These are phyloP conservation scores for Boletales sp. DNA, from an alignment of 768 basidiomycete genomes.

Conservation along the genomic window DNA sequence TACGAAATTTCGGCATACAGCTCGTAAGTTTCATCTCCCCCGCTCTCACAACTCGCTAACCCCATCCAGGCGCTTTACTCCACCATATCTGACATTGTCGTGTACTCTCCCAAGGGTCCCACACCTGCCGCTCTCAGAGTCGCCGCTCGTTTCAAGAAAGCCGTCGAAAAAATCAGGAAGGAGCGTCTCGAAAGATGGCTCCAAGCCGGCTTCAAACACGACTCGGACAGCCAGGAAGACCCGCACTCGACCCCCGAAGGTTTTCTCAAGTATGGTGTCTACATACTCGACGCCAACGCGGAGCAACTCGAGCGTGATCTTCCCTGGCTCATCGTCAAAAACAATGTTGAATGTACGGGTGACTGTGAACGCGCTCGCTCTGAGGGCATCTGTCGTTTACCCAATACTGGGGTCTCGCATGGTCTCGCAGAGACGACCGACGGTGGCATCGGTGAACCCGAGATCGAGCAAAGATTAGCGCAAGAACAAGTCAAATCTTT, in stretches of 20 bases:
- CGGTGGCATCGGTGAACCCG: slow-evolving; percentile 20
- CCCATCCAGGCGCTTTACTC: slow-evolving; percentile 71
- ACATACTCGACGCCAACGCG: slow-evolving; percentile 29
- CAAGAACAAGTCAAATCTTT: background rate
- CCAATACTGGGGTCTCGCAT: slow-evolving; percentile 3
- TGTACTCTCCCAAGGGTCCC: slow-evolving; percentile 75
- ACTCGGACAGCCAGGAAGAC: slow-evolving; percentile 7
- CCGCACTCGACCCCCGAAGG: slow-evolving; percentile 22
- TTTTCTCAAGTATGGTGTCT: slow-evolving; percentile 30
- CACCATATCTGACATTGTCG: slow-evolving; percentile 83
- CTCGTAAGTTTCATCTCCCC: slow-evolving; percentile 51
- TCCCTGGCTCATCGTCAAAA: slow-evolving; percentile 27
- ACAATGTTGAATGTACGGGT: slow-evolving; percentile 24
- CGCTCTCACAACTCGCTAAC: slow-evolving; percentile 2
- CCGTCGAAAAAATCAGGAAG: slow-evolving; percentile 53
- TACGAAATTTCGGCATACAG: slow-evolving; percentile 88
- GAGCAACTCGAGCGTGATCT: slow-evolving; percentile 25
- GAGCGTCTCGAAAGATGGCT: slow-evolving; percentile 39
- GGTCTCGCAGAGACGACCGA: slow-evolving; percentile 33
- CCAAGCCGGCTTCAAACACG: slow-evolving; percentile 14
- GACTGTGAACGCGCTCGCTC: slow-evolving; percentile 11
- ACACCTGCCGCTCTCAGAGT: slow-evolving; percentile 52
- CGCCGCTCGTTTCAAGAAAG: slow-evolving; percentile 63
- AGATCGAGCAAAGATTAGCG: slow-evolving; percentile 18
- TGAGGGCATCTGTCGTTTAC: background rate